Conservation (phyloP, 345 rosid genomes). For the Eucalyptus polyanthemos region DNA sequence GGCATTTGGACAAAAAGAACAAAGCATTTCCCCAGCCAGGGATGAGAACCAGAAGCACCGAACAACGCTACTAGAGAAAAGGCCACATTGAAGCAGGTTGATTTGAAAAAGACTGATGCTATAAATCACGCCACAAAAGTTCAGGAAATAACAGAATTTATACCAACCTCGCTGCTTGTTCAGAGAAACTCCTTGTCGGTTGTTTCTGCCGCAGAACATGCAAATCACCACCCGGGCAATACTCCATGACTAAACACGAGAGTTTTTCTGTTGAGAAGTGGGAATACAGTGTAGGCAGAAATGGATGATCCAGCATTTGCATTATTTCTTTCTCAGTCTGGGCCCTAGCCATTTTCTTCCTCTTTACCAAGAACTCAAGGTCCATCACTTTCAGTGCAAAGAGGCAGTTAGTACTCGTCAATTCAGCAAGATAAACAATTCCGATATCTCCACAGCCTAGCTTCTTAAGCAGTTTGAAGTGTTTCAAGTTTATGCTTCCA, state of each 20-base stretch:
- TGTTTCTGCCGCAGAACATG: constrained; percentile 72
- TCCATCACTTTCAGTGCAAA: constrained; percentile 81
- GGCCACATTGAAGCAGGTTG: background rate
- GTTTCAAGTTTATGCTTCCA: constrained; percentile 46
- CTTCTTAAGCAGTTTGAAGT: constrained; percentile 55
- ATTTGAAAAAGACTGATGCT: background rate
- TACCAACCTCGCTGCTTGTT: constrained; percentile 57
- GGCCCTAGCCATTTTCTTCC: constrained; percentile 60
- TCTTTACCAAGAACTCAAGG: constrained; percentile 46
- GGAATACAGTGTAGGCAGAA: constrained; percentile 66
- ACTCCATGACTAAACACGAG: constrained; percentile 74
- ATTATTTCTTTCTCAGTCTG: constrained; percentile 70
- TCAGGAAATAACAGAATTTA: background rate
- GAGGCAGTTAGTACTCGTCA: constrained; percentile 36
- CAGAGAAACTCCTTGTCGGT: constrained; percentile 47
- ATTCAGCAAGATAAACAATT: constrained; percentile 62
- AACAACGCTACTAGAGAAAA: background rate
- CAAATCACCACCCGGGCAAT: constrained; percentile 79
- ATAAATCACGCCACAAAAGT: background rate
- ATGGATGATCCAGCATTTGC: constrained; percentile 82
- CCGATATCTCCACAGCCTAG: constrained; percentile 80
- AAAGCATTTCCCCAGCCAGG: background rate
- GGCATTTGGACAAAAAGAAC: background rate
- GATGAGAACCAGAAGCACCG: background rate
- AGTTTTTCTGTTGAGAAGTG: constrained; percentile 50